Evolutionary conservation across 345 rosid genomes (phyloP).

Genomic region (Gossypium australe): DNA sequence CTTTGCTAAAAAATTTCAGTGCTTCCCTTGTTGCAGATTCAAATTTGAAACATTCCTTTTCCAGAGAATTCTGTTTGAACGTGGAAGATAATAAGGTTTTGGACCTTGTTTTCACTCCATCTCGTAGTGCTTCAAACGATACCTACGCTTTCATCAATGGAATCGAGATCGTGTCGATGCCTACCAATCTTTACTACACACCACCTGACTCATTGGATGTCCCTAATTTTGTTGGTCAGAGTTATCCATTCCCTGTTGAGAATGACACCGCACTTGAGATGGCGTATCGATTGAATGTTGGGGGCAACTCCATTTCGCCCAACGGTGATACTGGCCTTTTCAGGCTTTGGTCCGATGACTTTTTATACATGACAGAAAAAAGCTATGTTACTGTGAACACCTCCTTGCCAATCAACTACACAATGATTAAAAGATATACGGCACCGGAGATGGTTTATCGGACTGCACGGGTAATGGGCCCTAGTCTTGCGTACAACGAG

Average conservation of each 20-base stretch:
- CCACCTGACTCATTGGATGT: background rate
- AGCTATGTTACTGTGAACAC: background rate
- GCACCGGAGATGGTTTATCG: conserved; percentile 42
- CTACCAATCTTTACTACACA: background rate
- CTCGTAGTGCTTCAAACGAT: background rate
- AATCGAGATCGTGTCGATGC: background rate
- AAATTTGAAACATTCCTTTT: too few relatives aligned
- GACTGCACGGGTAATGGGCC: conserved; percentile 48
- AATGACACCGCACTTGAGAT: background rate
- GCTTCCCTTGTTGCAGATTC: background rate
- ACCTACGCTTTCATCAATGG: background rate
- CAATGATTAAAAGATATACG: conserved; percentile 8
- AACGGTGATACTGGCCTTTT: background rate
- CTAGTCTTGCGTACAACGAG: conserved; percentile 16
- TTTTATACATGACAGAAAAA: background rate
- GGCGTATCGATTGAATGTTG: background rate
- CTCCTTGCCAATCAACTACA: conserved; percentile 17
- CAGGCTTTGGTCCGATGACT: conserved; percentile 51
- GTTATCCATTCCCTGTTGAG: background rate
- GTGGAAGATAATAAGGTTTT: background rate
- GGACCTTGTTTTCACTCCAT: background rate
- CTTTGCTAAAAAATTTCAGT: conserved; percentile 6
- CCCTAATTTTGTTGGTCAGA: background rate
- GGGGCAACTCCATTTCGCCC: background rate
- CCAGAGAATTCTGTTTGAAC: conserved; percentile 10